phyloP scores from a whole-genome alignment of 139 green algal species.

The Zygnema circumcarinatum region DNA sequence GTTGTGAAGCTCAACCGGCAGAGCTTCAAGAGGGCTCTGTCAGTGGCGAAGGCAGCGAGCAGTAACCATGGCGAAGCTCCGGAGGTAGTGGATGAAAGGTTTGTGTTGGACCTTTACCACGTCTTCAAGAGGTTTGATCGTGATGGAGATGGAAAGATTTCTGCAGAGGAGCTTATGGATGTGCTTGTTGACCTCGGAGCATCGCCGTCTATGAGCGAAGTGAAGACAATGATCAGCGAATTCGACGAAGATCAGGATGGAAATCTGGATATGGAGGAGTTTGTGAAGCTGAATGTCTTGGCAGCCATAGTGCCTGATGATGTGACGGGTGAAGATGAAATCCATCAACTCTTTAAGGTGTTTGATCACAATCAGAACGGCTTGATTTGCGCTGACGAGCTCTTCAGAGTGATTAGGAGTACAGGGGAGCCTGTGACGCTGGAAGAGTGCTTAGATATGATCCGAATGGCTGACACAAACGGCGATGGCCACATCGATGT shows the following conservation, averaged over 20 bases:
- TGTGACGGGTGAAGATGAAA: not conserved
- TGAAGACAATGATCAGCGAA: slow-evolving; percentile 55
- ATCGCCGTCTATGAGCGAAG: not conserved
- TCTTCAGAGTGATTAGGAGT: not conserved
- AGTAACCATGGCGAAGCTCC: not conserved
- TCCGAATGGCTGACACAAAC: slow-evolving; percentile 1
- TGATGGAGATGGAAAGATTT: slow-evolving; percentile 44
- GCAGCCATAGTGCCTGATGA: slow-evolving; percentile 2
- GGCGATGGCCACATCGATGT: slow-evolving; percentile 25
- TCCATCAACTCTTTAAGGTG: slow-evolving; percentile 23
- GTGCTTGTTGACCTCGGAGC: slow-evolving; percentile 37
- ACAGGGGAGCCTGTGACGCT: slow-evolving; percentile 2
- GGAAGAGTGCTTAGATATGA: slow-evolving; percentile 18
- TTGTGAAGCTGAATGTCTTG: slow-evolving; percentile 49
- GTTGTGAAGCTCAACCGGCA: not conserved
- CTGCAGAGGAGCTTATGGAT: slow-evolving; percentile 38
- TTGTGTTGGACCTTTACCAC: slow-evolving; percentile 39
- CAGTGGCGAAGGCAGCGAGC: not conserved
- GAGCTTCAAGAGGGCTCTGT: not conserved
- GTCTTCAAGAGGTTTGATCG: slow-evolving; percentile 58
- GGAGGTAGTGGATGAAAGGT: slow-evolving; percentile 21
- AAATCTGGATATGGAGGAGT: slow-evolving; percentile 55
- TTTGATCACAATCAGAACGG: slow-evolving; percentile 26
- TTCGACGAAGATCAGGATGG: slow-evolving; percentile 53
- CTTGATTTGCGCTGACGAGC: slow-evolving; percentile 29